Percentiles rank a stretch among this genome's conserved stretches.
Conservation (phyloP, 2,329 filamentous ascomycete genomes). For the Verticillium dahliae region DNA sequence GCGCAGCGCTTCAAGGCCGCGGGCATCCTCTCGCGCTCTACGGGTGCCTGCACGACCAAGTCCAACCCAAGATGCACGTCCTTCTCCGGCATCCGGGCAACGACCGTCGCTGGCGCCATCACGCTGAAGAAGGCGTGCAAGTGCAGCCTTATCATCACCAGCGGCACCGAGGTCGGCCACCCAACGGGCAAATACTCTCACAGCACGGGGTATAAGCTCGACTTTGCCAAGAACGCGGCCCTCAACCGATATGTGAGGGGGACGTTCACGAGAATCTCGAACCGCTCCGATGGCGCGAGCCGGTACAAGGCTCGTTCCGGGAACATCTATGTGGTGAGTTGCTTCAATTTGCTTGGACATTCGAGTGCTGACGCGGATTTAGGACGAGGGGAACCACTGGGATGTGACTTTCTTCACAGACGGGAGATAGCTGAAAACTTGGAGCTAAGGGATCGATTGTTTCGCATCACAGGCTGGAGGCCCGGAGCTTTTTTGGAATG, state of each 20-base stretch:
- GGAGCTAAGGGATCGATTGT: no score
- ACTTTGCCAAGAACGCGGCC: conserved; percentile 13
- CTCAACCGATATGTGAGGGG: conserved; percentile 14
- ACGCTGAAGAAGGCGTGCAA: conserved; percentile 16
- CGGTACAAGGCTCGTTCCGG: conserved; percentile 16
- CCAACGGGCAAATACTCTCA: conserved; percentile 14
- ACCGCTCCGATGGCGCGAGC: conserved; percentile 13
- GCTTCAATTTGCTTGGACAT: no score
- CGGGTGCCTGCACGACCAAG: conserved; percentile 15
- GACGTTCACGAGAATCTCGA: conserved; percentile 13
- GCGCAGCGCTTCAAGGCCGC: conserved; percentile 11
- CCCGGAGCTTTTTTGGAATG: no score
- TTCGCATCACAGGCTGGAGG: no score
- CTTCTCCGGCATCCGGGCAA: conserved; percentile 15
- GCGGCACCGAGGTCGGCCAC: conserved; percentile 17
- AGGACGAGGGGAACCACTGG: no score
- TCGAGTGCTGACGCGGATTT: no score
- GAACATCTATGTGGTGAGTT: conserved; percentile 18
- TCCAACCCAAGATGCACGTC: conserved; percentile 14
- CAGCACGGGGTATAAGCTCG: conserved; percentile 17
- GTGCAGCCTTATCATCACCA: conserved; percentile 14
- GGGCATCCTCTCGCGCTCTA: conserved; percentile 15
- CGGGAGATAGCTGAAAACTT: no score
- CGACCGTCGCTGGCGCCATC: conserved; percentile 16
- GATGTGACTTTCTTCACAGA: no score